Percentiles rank a stretch among this genome's conserved stretches.
phyloP scores from a whole-genome alignment of 805 yeast species.

The Candida arabinofermentans region DNA sequence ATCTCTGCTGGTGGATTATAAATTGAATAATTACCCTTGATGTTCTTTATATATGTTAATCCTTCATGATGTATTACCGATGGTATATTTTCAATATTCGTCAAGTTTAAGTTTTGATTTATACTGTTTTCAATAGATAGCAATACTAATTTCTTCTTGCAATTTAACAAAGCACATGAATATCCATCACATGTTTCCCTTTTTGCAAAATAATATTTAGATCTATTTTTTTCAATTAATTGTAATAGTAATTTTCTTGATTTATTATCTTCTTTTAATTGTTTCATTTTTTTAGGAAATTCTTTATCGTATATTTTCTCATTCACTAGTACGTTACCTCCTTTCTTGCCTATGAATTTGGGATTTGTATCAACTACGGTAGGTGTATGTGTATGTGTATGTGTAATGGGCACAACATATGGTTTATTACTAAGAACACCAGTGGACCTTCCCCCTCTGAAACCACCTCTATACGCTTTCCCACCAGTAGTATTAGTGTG shows the following conservation, averaged over 20 bases:
- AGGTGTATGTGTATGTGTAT: too few relatives aligned
- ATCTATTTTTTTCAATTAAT: background rate
- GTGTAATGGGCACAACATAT: too few relatives aligned
- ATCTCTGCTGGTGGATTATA: background rate
- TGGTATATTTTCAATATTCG: background rate
- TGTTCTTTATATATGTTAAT: background rate
- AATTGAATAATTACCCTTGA: background rate
- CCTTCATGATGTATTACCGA: background rate
- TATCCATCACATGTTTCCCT: background rate
- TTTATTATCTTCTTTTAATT: background rate
- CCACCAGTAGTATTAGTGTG: constrained; percentile 4
- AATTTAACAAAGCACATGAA: background rate
- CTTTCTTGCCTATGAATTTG: background rate
- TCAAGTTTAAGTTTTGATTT: background rate
- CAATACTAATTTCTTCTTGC: background rate
- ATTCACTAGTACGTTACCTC: background rate
- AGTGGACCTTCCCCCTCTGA: constrained; percentile 17
- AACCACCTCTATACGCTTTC: constrained; percentile 15
- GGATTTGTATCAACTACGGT: background rate
- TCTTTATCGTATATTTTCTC: background rate
- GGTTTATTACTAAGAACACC: too few relatives aligned
- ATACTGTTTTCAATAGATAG: background rate
- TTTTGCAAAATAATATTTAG: background rate
- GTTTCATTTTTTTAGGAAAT: background rate
- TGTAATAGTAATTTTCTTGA: background rate